phyloP scores from a whole-genome alignment of 805 yeast genomes.

The Wickerhamomyces chambardii region DNA sequence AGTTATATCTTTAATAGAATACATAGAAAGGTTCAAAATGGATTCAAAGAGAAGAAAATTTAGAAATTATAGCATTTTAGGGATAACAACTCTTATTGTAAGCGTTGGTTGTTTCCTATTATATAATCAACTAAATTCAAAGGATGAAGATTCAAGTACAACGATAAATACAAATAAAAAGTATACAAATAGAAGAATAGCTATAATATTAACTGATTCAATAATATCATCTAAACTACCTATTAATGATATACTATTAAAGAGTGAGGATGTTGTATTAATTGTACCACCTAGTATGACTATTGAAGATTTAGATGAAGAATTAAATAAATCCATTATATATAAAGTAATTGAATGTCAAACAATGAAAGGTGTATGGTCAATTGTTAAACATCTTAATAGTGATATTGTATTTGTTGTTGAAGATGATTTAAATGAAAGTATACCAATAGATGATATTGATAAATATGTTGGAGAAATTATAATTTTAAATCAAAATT shows the following conservation, averaged over 20 bases:
- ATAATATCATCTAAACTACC: slow-evolving; percentile 16
- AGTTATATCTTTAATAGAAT: too few relatives aligned
- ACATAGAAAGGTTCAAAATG: not conserved
- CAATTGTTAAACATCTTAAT: slow-evolving; percentile 42
- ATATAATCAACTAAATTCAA: slow-evolving; percentile 2
- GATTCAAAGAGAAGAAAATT: not conserved
- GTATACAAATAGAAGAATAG: slow-evolving; percentile 14
- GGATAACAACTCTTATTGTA: slow-evolving; percentile 4
- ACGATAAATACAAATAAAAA: not conserved
- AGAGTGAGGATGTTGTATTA: slow-evolving; percentile 22
- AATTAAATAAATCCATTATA: slow-evolving; percentile 12
- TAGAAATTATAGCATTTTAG: slow-evolving; percentile 1
- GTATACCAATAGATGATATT: slow-evolving; percentile 20
- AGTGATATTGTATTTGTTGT: slow-evolving; percentile 24
- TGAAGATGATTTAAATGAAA: slow-evolving; percentile 15
- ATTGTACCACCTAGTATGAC: slow-evolving; percentile 23
- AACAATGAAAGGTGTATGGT: slow-evolving; percentile 40
- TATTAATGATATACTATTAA: slow-evolving; percentile 12
- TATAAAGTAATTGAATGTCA: slow-evolving; percentile 35
- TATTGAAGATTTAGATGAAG: slow-evolving; percentile 7
- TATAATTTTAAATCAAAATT: slow-evolving; percentile 14
- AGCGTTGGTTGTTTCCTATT: slow-evolving; percentile 6
- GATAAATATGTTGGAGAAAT: slow-evolving; percentile 20
- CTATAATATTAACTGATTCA: slow-evolving; percentile 17
- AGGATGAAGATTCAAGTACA: not conserved